phyloP scores from a whole-genome alignment of 306 rosid genomes.

The Leucaena leucocephala region DNA sequence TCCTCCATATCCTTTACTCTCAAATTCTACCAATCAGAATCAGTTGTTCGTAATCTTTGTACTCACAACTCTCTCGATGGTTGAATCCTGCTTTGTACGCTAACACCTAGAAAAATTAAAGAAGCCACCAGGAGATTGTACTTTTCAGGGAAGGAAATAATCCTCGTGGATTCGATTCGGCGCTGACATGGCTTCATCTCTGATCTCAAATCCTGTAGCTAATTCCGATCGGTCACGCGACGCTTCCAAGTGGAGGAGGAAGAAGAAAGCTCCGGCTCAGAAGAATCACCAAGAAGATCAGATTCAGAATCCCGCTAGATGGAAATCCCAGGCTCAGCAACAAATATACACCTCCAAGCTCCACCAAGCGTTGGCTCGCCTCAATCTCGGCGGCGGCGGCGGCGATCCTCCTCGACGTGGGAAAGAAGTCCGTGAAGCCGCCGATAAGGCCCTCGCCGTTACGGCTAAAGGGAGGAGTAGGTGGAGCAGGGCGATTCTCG shows the following conservation, averaged over 20 bases:
- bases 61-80: not conserved
- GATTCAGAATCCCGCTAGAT: slow-evolving; percentile 45
- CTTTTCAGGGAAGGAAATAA: slow-evolving; percentile 3
- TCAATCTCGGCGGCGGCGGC: slow-evolving; percentile 37
- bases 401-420: slow-evolving; percentile 52
- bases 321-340: slow-evolving; percentile 82
- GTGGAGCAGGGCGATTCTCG: slow-evolving; percentile 94
- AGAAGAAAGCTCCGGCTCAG: slow-evolving; percentile 54
- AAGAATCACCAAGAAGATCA: slow-evolving; percentile 44
- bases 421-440: slow-evolving; percentile 77
- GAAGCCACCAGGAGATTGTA: not conserved
- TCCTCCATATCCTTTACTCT: not conserved
- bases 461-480: slow-evolving; percentile 84
- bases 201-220: slow-evolving; percentile 54
- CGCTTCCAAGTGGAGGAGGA: slow-evolving; percentile 52
- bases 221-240: slow-evolving; percentile 59
- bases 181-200: slow-evolving; percentile 56
- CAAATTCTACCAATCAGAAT: slow-evolving; percentile 10
- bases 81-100: slow-evolving; percentile 1
- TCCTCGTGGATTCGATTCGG: not conserved
- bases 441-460: slow-evolving; percentile 73
- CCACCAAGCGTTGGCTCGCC: slow-evolving; percentile 61
- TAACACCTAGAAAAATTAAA: not conserved
- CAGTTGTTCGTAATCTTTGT: not conserved
- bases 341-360: slow-evolving; percentile 76